Base-by-base conservation (phyloP, 305 asterid species). In the Plantago lanceolata region DNA sequence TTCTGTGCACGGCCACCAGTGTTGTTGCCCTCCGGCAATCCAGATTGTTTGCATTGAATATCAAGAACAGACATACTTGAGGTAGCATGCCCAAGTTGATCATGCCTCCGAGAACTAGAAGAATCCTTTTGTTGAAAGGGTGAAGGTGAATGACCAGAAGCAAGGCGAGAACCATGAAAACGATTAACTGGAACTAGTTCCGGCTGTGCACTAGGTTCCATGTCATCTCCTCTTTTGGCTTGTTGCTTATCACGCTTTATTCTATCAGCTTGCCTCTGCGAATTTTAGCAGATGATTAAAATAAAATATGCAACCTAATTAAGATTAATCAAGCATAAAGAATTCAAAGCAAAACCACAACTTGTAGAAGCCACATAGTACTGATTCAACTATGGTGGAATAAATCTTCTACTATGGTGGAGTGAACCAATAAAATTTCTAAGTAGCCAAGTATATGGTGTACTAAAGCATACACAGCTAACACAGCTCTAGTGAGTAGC, bases 111-210 rank as follows among this genome's bases (percentile, higher is more conserved):
- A 31, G 82, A 72, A 47, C 66, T 57, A 24, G 76, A 66, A 70
- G 78, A 59, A 59, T 73, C 82, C 40, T 81, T 74, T 47, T 56
- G 85, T 65, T 81, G 81, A 75, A 66, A 90, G 57, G 99, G 99
- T 29, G 99, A 85, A 67, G 95, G 83, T 58, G 82, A 67, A 64
- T 86, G 90, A 66, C 89, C 99, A 64, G 96, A 90, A 69, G 97
- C 97, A 57, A 94, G 97, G 66, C 97, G 97, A 65, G 97, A 87
- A 70, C 97, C 97, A 54, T 71, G 84, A 81, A 86, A 94, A 40
- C 90, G 85, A 71, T 87, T 65, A 74, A 94, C 89, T 1, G 99
- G 90, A 73, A 94, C 95, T 57, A 94, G 75, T 48, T 78, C 93
- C 57, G 95, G 96, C 68, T 75, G 81, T 63, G 57, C 73, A 72